Evolutionary conservation across 163 green algal genomes (phyloP).

Genomic region (Scenedesmus sp.): DNA sequence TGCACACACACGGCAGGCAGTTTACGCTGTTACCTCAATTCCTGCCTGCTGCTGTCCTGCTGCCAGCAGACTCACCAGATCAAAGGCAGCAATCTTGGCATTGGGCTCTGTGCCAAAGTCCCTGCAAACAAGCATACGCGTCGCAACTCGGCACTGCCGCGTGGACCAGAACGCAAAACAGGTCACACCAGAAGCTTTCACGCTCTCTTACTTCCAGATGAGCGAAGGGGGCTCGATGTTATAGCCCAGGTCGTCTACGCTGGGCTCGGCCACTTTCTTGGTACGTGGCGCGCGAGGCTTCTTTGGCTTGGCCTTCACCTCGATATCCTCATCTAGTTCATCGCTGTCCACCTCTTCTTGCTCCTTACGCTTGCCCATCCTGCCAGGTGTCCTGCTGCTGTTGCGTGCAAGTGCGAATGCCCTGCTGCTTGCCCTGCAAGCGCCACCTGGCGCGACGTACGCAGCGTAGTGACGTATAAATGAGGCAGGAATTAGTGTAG

Average conservation of each 20-base stretch:
- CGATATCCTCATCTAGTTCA: background rate
- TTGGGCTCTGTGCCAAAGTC: constrained; percentile 49
- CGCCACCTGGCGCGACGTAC: background rate
- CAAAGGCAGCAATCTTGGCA: constrained; percentile 78
- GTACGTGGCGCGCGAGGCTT: background rate
- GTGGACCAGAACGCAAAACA: background rate
- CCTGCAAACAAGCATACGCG: background rate
- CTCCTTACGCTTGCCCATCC: constrained; percentile 36
- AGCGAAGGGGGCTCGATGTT: constrained; percentile 42
- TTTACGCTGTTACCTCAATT: background rate
- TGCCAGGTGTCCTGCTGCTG: background rate
- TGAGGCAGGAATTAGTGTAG: background rate
- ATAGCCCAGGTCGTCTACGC: constrained; percentile 22
- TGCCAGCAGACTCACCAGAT: constrained; percentile 65
- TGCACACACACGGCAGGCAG: background rate
- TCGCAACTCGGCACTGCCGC: background rate
- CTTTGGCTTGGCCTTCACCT: constrained; percentile 20
- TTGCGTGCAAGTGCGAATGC: background rate
- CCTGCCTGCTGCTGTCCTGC: background rate
- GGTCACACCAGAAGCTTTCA: background rate
- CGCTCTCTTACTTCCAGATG: constrained; percentile 33
- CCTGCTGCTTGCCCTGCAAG: background rate
- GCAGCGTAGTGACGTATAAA: background rate
- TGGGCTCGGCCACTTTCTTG: constrained; percentile 28
- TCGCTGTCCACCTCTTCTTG: constrained; percentile 10